Evolutionary conservation across 345 rosid species (phyloP), one percentile per base, ranked within the genome.

Genomic region (Lepidium africanum): DNA sequence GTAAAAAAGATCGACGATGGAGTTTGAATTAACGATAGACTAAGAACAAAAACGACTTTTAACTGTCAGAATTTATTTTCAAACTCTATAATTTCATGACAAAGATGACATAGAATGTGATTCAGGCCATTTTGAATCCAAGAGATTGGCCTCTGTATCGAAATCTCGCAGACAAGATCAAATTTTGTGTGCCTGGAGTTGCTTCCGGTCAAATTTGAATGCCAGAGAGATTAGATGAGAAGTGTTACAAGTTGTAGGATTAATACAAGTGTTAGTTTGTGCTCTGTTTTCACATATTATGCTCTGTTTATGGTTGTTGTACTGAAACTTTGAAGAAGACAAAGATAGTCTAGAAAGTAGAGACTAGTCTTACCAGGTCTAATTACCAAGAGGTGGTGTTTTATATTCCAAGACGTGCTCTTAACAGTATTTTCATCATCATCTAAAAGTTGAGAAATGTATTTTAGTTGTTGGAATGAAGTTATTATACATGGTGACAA

Each of bases 391-490:
- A 27, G 15, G 50, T 17, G 74, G 42, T 49, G 70, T 19, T 9
- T 43, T 60, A 70, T 50, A 51, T 40, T 59, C 53, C 51, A 50
- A 62, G 74, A 60, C 74, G 61, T 70, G 63, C 61, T 10, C 38
- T 23, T 62, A 43, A 41, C 74, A 38, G 7, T 37, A 27, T 41
- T 14, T 13, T 33, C 4, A 27, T 14, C 25, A 30, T 52, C 19
- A 11, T 65, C 42, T 42, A 6, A 55, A 55, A 66, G 51, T 41
- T 65, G 25, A 5, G 19, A 53, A 41, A 4, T 53, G 58, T 53
- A 17, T 55, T 57, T 6, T 59, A 48, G 51, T 17, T 48, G 33
- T 37, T 48, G n/a, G 10, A 23, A 38, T 16, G 27, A 3, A 7
- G 48, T 11, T 15, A 11, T 11, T 15, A 11, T 47, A 15, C 15